A percentile compares a stretch with the other conserved stretches of the same genome.
These are phyloP conservation scores for Nannizziopsis arthrosporioides DNA, from an alignment of 2,329 filamentous ascomycete species.

Conservation along the genomic window DNA sequence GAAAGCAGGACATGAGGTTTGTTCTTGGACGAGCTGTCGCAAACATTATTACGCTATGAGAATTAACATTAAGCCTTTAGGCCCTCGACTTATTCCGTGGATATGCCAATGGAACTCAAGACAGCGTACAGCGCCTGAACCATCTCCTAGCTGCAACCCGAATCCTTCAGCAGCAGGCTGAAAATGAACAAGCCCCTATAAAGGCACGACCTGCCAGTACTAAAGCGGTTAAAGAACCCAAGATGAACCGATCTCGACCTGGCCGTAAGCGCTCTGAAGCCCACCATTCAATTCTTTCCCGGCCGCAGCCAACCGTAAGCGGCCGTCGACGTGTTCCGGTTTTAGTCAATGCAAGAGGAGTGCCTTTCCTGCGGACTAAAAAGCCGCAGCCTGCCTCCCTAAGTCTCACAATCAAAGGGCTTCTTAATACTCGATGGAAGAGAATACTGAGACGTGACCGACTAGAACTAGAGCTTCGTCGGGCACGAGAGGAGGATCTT, in stretches of 20 bases:
- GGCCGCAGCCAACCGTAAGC: conserved; percentile 24
- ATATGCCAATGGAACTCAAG: conserved; percentile 22
- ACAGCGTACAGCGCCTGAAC: conserved; percentile 19
- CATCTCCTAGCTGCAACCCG: conserved; percentile 21
- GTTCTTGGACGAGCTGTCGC: background rate
- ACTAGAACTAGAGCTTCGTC: conserved; percentile 22
- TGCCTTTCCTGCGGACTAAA: conserved; percentile 35
- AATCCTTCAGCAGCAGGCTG: conserved; percentile 15
- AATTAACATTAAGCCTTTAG: conserved; percentile 15
- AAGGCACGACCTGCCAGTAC: background rate
- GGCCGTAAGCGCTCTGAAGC: conserved; percentile 24
- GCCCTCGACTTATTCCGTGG: conserved; percentile 30
- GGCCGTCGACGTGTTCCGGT: conserved; percentile 32
- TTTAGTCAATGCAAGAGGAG: conserved; percentile 32
- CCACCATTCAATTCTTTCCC: conserved; percentile 23
- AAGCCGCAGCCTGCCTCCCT: conserved; percentile 34
- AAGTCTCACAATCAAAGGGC: conserved; percentile 28
- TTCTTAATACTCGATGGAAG: conserved; percentile 27
- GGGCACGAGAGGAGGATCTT: conserved; percentile 31
- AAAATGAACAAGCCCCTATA: conserved; percentile 17
- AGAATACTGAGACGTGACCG: conserved; percentile 25
- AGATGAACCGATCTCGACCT: conserved; percentile 21
- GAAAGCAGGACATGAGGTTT: conserved; percentile 34
- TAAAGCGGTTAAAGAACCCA: conserved; percentile 14
- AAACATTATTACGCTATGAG: background rate